These are phyloP conservation scores for Babesia ovata DNA, from an alignment of 169 alveolate genomes.

Conservation along the genomic window DNA sequence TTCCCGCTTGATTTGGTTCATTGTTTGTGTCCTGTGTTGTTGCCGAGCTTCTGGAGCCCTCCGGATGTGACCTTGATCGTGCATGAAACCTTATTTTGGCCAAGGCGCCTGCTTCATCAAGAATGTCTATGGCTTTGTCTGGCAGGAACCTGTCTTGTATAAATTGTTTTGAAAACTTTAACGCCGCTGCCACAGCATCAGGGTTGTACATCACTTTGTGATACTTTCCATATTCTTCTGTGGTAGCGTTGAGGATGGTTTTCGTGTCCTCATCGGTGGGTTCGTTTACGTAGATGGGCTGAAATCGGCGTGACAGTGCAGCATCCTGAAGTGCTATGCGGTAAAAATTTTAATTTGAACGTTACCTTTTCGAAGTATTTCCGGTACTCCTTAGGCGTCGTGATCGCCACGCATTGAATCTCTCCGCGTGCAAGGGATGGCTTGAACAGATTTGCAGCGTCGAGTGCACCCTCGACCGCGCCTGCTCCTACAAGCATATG, in stretches of 20 bases:
- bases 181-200: conserved; percentile 69
- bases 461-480: conserved; percentile 86
- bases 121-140: conserved; percentile 83
- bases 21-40: no score
- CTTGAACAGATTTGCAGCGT: conserved; percentile 88
- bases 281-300: conserved; percentile 82
- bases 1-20: no score
- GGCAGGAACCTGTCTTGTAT: conserved; percentile 80
- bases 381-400: conserved; percentile 76
- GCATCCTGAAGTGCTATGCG: conserved; percentile 72
- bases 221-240: conserved; percentile 78
- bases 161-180: conserved; percentile 69
- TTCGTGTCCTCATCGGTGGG: conserved; percentile 77
- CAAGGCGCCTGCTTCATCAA: conserved; percentile 87
- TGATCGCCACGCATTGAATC: conserved; percentile 80
- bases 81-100: conserved; percentile 74
- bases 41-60: neutral
- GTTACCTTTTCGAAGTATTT: conserved; percentile 71
- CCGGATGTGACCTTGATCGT: neutral
- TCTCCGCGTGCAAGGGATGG: conserved; percentile 89
- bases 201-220: conserved; percentile 81
- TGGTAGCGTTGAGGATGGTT: conserved; percentile 77
- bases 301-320: conserved; percentile 87
- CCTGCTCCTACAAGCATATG: conserved; percentile 84
- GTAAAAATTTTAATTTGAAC: neutral